Percentiles rank a stretch among this genome's conserved stretches.
These are phyloP conservation scores for Ophiostoma australiae DNA, from an alignment of 2,329 filamentous ascomycete genomes.

Conservation along the genomic window DNA sequence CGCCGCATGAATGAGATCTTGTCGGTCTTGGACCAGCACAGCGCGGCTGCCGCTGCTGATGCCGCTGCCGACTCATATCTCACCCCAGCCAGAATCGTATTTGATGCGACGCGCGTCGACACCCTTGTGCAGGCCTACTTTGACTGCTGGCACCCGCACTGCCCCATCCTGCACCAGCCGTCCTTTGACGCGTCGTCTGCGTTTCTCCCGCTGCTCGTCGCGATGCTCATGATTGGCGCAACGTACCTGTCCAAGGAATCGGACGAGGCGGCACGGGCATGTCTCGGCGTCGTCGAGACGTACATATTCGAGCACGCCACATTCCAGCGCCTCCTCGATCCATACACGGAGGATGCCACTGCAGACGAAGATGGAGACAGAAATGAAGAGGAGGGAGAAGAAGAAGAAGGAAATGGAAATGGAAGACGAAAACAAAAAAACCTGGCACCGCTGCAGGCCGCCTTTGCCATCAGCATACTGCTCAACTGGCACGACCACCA, in stretches of 20 bases:
- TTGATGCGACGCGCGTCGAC: not conserved
- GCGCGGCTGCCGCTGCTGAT: not conserved
- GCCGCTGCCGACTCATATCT: not conserved
- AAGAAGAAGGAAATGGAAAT: too few relatives aligned
- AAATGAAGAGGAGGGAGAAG: too few relatives aligned
- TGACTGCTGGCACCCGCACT: not conserved
- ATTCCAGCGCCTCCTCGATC: not conserved
- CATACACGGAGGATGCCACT: not conserved
- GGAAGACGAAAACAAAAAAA: too few relatives aligned
- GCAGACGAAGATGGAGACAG: not conserved
- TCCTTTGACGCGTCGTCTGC: not conserved
- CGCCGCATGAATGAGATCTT: not conserved
- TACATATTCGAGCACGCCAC: not conserved
- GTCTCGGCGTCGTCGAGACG: not conserved
- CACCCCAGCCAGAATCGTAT: not conserved
- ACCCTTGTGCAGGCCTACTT: not conserved
- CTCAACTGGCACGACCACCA: conserved; percentile 4
- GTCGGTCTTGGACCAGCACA: not conserved
- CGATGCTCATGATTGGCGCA: not conserved
- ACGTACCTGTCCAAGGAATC: not conserved
- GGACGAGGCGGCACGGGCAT: not conserved
- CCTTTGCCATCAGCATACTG: not conserved
- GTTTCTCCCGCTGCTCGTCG: not conserved
- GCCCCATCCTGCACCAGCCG: not conserved
- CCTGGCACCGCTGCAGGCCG: not conserved